Base-by-base conservation (phyloP, 495 filamentous ascomycete genomes). In the Saxophila tyrrhenica region DNA sequence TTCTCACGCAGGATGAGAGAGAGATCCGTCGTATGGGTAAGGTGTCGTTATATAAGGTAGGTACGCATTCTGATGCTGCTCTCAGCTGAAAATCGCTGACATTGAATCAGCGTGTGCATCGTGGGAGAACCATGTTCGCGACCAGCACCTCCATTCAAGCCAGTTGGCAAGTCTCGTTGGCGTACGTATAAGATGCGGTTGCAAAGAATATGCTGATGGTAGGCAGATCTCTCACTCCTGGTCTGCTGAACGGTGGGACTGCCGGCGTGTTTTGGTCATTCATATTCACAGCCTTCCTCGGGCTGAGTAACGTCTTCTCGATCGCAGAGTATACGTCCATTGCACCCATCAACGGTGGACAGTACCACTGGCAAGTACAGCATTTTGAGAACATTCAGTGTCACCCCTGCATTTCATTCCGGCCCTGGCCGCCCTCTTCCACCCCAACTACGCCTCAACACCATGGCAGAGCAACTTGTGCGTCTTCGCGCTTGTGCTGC, bases 391-490 rank as follows among this genome's bases (percentile, higher is more conserved):
- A 17, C n/a, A 44, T 21, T 44, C 41, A 44, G 7, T 44, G 41
- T 44, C 29, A 35, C 13, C 29, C 5, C 5, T 35, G 29, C 29
- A 60, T 20, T 65, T 72, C 62, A 67, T 75, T 21, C 62, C 72
- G 41, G 65, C 64, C 3, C 54, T 75, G 0, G 61, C 69, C 51
- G 62, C 63, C 2, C 32, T 75, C 24, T 67, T 67, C 48, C 25
- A 70, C 50, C 62, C 68, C 2, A 43, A 55, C 10, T 78, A 76
- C 57, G 56, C 22, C 0, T 57, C 66, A 2, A 52, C 69, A 43
- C 57, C 53, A 13, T 81, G 75, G 75, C 75, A 80, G 19, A 72
- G 65, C 11, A 75, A 74, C 0, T 62, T 81, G 17, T 54, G 76
- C 23, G 66, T 70, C 43, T 75, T 67, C 60, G 70, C 65, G 0